Percentiles rank a stretch among this genome's conserved stretches.
phyloP scores from a whole-genome alignment of 2,329 filamentous ascomycete genomes.

The Mycosphaerella sp. region DNA sequence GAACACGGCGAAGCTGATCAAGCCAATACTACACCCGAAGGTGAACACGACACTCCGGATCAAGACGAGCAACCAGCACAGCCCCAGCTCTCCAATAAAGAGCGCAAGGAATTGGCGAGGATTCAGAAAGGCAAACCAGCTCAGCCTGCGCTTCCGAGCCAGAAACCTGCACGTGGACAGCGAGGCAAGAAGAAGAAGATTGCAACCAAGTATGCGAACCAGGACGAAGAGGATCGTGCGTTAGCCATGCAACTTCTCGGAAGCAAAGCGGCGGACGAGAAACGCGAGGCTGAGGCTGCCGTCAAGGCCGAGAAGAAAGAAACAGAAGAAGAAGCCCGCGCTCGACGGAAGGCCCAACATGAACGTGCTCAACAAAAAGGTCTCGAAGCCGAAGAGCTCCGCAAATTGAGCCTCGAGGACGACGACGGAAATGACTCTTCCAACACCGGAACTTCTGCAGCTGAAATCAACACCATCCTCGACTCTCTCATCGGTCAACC shows the following conservation, averaged over 20 bases:
- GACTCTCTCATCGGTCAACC: constrained; percentile 73
- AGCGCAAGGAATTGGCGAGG: constrained; percentile 24
- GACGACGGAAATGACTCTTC: constrained; percentile 36
- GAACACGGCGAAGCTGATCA: constrained; percentile 33
- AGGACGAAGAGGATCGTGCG: constrained; percentile 87
- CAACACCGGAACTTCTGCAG: constrained; percentile 30
- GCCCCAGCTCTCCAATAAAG: constrained; percentile 34
- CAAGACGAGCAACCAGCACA: constrained; percentile 25
- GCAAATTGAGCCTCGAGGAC: constrained; percentile 55
- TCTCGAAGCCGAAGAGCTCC: constrained; percentile 66
- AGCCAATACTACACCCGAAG: constrained; percentile 20
- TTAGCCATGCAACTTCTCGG: constrained; percentile 85
- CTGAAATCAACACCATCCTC: constrained; percentile 48
- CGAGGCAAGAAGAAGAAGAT: constrained; percentile 79
- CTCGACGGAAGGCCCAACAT: constrained; percentile 73
- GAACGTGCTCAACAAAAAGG: constrained; percentile 68
- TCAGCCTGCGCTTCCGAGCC: constrained; percentile 14
- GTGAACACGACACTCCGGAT: not conserved
- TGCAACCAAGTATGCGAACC: constrained; percentile 81
- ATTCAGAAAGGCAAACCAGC: constrained; percentile 18
- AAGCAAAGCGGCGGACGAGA: constrained; percentile 59
- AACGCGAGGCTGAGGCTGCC: constrained; percentile 58
- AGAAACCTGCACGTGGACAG: constrained; percentile 57
- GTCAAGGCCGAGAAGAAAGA: constrained; percentile 61
- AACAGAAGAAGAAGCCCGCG: constrained; percentile 56